phyloP scores from a whole-genome alignment of 192 early-diverging fungal species.

The Paraglomus brasilianum region DNA sequence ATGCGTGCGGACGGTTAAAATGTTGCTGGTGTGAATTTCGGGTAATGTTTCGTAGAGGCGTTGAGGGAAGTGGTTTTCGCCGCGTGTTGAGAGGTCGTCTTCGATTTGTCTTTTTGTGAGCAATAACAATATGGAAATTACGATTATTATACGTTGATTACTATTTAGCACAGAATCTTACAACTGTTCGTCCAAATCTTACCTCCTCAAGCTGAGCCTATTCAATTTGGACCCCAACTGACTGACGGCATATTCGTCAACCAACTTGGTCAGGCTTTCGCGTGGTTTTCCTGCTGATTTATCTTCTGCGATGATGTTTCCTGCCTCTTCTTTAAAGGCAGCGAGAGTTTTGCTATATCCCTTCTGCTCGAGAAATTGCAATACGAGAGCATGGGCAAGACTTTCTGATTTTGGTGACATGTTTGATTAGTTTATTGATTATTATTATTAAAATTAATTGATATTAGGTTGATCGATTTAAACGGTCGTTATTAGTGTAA shows the following conservation, averaged over 20 bases:
- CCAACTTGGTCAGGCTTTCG: not conserved
- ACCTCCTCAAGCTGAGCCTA: constrained; percentile 16
- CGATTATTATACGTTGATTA: not conserved
- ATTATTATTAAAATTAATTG: too few relatives aligned
- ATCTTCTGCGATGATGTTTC: constrained; percentile 7
- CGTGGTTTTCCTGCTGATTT: not conserved
- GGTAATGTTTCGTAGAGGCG: constrained; percentile 36
- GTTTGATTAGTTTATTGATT: too few relatives aligned
- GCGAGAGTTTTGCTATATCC: constrained; percentile 11
- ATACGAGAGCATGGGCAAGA: constrained; percentile 6
- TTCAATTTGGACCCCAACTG: not conserved
- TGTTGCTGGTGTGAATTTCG: constrained; percentile 56
- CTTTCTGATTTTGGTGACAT: too few relatives aligned
- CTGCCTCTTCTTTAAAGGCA: constrained; percentile 22
- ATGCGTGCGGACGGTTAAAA: constrained; percentile 49
- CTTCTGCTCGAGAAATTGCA: constrained; percentile 24
- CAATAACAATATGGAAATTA: not conserved
- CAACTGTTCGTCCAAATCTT: not conserved
- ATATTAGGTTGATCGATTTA: too few relatives aligned
- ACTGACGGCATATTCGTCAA: constrained; percentile 19
- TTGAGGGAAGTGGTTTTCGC: constrained; percentile 41
- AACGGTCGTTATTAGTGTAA: too few relatives aligned
- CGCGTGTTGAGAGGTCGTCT: constrained; percentile 41
- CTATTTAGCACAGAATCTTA: not conserved
- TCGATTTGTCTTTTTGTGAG: constrained; percentile 29